Percentiles rank a stretch among this genome's conserved stretches.
Conservation (phyloP, 2,329 filamentous ascomycete genomes). For the Aspergillus spinulosporus region DNA sequence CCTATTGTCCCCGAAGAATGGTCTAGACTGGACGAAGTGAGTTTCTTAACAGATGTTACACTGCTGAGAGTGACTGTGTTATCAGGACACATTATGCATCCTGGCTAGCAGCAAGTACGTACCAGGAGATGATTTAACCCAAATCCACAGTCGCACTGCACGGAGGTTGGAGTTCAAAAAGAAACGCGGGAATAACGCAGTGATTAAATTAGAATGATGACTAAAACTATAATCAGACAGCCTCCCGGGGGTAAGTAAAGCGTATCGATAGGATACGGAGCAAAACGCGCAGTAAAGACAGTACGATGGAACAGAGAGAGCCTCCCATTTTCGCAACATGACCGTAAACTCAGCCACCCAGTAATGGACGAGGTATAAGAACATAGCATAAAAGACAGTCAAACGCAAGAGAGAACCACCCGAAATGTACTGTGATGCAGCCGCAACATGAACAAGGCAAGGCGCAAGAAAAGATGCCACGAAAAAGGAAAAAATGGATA, state of each 20-base stretch:
- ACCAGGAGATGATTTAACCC: too few relatives aligned
- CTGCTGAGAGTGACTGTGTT: too few relatives aligned
- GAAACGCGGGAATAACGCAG: constrained; percentile 10
- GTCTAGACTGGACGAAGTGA: too few relatives aligned
- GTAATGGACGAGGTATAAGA: constrained; percentile 6
- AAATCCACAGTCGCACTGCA: not conserved
- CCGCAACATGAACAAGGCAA: constrained; percentile 2
- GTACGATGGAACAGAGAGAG: constrained; percentile 12
- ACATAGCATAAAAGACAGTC: constrained; percentile 6
- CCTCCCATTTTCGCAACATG: constrained; percentile 16
- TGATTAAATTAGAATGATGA: constrained; percentile 17
- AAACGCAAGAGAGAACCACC: constrained; percentile 26
- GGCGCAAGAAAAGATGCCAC: not conserved
- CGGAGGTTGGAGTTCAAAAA: constrained; percentile 8
- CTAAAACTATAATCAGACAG: constrained; percentile 40
- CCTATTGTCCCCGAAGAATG: too few relatives aligned
- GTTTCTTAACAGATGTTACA: too few relatives aligned
- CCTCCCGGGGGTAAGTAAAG: constrained; percentile 35
- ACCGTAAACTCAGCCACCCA: constrained; percentile 11
- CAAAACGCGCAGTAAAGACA: constrained; percentile 13
- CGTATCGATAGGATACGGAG: not conserved
- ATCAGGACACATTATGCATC: too few relatives aligned
- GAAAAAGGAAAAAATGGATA: not conserved
- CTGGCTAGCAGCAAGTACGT: too few relatives aligned
- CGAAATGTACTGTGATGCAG: constrained; percentile 23